phyloP scores from a whole-genome alignment of 2,329 filamentous ascomycete species.

The Trichoderma endophyticum region DNA sequence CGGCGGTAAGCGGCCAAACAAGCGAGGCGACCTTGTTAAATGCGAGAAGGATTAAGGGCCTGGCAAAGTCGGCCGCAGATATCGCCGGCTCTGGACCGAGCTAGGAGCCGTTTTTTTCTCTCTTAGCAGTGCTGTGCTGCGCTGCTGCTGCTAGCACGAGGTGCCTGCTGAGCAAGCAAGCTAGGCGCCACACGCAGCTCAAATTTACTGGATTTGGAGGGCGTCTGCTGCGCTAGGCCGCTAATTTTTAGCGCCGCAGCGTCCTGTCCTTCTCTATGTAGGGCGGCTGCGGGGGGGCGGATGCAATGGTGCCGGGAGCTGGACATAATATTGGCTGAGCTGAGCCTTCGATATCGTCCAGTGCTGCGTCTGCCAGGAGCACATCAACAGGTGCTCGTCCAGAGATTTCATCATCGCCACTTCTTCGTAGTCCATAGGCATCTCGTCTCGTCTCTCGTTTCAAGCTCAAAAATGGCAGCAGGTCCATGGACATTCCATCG shows the following conservation, averaged over 20 bases:
- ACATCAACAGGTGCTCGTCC: neutral
- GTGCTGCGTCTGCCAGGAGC: neutral
- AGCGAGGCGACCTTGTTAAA: slow-evolving; percentile 16
- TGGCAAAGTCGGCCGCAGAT: slow-evolving; percentile 16
- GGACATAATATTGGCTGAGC: neutral
- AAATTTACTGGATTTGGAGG: slow-evolving; percentile 17
- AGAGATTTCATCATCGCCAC: neutral
- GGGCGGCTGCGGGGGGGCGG: slow-evolving; percentile 7
- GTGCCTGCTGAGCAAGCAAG: slow-evolving; percentile 10
- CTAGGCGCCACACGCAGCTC: slow-evolving; percentile 9
- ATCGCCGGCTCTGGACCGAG: slow-evolving; percentile 16
- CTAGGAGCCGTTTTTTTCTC: neutral
- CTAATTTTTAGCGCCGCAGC: slow-evolving; percentile 14
- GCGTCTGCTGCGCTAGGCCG: slow-evolving; percentile 15
- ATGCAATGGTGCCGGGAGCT: neutral
- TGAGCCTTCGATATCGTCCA: neutral
- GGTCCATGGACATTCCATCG: neutral
- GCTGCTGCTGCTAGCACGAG: slow-evolving; percentile 3
- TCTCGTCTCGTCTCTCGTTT: neutral
- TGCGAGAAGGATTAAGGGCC: slow-evolving; percentile 13
- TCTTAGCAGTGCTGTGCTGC: neutral
- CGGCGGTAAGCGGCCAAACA: slow-evolving; percentile 20
- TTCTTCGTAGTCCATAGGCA: neutral
- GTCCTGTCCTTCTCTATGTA: neutral
- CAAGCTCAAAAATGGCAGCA: neutral